Percentiles rank a stretch among this genome's conserved stretches.
Conservation (phyloP, 345 rosid genomes). For the Nasturtium officinale region DNA sequence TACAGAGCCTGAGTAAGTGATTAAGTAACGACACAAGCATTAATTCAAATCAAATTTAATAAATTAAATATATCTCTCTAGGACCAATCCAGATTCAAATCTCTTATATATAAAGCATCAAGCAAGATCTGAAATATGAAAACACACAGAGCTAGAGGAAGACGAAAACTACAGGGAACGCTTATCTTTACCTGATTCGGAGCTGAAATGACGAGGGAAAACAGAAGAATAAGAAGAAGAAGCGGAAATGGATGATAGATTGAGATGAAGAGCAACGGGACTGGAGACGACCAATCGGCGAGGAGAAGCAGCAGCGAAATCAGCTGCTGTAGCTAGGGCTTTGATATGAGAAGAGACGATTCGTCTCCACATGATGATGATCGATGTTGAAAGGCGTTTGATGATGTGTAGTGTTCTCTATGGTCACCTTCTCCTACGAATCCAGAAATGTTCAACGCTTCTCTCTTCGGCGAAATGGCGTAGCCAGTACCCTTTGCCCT, state of each 20-base stretch:
- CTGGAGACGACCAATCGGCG: conserved; percentile 45
- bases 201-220: conserved; percentile 48
- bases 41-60: conserved; percentile 1
- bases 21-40: background rate
- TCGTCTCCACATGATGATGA: conserved; percentile 72
- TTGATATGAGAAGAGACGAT: conserved; percentile 59
- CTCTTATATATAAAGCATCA: background rate
- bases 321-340: conserved; percentile 53
- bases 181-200: conserved; percentile 50
- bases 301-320: conserved; percentile 27
- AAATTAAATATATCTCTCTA: background rate
- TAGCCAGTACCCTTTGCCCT: too few relatives aligned
- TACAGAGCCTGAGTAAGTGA: too few relatives aligned
- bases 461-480: conserved; percentile 1
- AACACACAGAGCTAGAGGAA: background rate
- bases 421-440: conserved; percentile 46
- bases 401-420: background rate
- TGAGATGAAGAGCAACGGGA: conserved; percentile 26
- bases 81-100: conserved; percentile 2
- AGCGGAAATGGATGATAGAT: conserved; percentile 41
- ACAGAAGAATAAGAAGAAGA: conserved; percentile 32
- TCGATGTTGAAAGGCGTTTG: background rate
- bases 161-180: background rate
- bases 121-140: conserved; percentile 7
- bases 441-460: background rate